Conservation (phyloP, 75 land plant genomes). For the Picea sitchensis region DNA sequence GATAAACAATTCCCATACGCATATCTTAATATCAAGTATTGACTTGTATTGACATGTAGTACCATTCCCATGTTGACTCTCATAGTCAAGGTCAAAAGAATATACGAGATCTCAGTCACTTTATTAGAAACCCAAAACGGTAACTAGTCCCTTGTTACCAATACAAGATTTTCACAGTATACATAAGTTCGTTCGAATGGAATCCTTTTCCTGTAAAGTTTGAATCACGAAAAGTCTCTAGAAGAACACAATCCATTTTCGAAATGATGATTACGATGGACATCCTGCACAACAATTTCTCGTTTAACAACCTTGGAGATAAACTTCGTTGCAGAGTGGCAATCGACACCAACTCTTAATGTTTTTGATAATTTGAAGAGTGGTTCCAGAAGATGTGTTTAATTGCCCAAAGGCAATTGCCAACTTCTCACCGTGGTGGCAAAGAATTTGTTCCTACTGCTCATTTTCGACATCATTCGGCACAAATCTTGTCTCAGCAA, state of each 20-base stretch:
- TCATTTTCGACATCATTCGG: slow-evolving; percentile 1
- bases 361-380: slow-evolving; percentile 2
- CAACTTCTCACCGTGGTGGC: slow-evolving; percentile 6
- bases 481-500: neutral
- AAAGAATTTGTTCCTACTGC: neutral
- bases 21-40: too few relatives aligned
- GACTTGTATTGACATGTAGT: too few relatives aligned
- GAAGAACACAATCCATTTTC: slow-evolving; percentile 14
- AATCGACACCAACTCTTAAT: neutral
- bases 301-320: slow-evolving; percentile 12
- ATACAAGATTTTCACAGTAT: neutral
- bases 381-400: slow-evolving; percentile 7
- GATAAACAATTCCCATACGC: too few relatives aligned
- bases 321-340: slow-evolving; percentile 10
- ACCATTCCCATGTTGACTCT: too few relatives aligned
- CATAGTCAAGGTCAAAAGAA: too few relatives aligned
- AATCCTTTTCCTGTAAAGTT: neutral
- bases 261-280: neutral
- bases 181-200: neutral
- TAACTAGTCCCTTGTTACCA: neutral
- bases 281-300: slow-evolving; percentile 4
- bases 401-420: slow-evolving; percentile 8
- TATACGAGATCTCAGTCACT: too few relatives aligned
- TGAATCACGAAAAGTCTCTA: neutral
- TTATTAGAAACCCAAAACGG: too few relatives aligned